These are phyloP conservation scores for Fallopia convolvulus DNA, from an alignment of 148 eudicot species.

Conservation along the genomic window DNA sequence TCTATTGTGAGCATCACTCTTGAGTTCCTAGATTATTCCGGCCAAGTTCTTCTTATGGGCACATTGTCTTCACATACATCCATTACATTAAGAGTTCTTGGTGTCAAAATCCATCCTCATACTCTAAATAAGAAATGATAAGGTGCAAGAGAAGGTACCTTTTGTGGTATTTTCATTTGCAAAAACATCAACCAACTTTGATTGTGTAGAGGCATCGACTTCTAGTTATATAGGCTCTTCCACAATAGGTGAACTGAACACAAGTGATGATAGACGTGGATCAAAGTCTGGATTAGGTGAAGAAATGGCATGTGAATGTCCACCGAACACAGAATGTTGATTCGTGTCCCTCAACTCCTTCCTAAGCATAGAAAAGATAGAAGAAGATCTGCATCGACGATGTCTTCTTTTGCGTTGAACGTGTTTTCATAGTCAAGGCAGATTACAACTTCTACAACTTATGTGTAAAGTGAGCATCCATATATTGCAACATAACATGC, in stretches of 20 bases:
- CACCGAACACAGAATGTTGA: slow-evolving; percentile 60
- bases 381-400: slow-evolving; percentile 48
- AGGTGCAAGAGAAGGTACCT: slow-evolving; percentile 31
- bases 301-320: slow-evolving; percentile 37
- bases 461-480: neutral
- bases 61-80: no score
- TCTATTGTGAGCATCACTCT: no score
- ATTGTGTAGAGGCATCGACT: slow-evolving; percentile 23
- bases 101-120: neutral
- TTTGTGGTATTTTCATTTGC: slow-evolving; percentile 21
- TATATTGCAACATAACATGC: neutral
- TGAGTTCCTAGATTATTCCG: no score
- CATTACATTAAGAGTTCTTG: neutral
- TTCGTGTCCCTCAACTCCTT: slow-evolving; percentile 61
- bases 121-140: neutral
- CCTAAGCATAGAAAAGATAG: slow-evolving; percentile 44
- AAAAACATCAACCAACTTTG: slow-evolving; percentile 23
- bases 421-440: slow-evolving; percentile 20
- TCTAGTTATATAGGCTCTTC: slow-evolving; percentile 33
- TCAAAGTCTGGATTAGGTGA: slow-evolving; percentile 67
- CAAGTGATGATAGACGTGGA: slow-evolving; percentile 69
- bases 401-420: slow-evolving; percentile 71
- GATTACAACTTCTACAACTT: neutral
- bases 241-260: slow-evolving; percentile 40
- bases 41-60: no score